Conservation (phyloP, 805 yeast genomes). For the Limtongia smithiae region DNA sequence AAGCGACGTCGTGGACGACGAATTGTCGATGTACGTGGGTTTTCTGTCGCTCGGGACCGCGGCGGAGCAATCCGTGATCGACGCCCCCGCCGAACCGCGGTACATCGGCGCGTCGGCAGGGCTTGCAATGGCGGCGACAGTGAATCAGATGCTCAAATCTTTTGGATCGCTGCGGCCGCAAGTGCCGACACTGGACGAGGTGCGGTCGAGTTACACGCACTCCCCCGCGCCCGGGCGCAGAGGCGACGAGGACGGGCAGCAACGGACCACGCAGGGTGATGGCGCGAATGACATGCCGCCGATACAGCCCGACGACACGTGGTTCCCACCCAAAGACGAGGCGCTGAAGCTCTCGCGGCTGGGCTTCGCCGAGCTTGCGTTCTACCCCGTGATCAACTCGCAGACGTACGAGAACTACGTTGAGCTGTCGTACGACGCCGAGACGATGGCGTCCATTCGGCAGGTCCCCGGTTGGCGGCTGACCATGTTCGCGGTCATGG, state of each 20-base stretch:
- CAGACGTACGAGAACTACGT: conserved; percentile 16
- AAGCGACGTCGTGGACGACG: conserved; percentile 19
- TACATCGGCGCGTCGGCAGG: conserved; percentile 25
- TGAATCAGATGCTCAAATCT: conserved; percentile 9
- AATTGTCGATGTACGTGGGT: conserved; percentile 19
- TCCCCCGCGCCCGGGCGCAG: no score
- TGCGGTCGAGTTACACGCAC: conserved; percentile 8
- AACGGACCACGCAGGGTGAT: background rate
- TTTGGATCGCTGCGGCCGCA: conserved; percentile 9
- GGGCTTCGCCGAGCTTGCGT: conserved; percentile 17
- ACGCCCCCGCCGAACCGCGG: conserved; percentile 25
- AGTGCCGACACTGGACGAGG: conserved; percentile 6
- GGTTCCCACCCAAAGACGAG: conserved; percentile 20
- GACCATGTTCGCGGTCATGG: conserved; percentile 9
- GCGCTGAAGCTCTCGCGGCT: conserved; percentile 4
- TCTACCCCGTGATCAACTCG: conserved; percentile 16
- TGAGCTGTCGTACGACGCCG: conserved; percentile 15
- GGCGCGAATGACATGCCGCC: conserved; percentile 1
- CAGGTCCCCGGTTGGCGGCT: conserved; percentile 15
- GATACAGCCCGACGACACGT: background rate
- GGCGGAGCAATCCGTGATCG: conserved; percentile 21
- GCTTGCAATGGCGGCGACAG: conserved; percentile 14
- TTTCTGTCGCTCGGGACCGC: conserved; percentile 24
- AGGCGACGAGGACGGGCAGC: background rate
- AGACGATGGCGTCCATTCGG: conserved; percentile 4